phyloP scores from a whole-genome alignment of 805 yeast species.

The Wickerhamomyces subpelliculosus region DNA sequence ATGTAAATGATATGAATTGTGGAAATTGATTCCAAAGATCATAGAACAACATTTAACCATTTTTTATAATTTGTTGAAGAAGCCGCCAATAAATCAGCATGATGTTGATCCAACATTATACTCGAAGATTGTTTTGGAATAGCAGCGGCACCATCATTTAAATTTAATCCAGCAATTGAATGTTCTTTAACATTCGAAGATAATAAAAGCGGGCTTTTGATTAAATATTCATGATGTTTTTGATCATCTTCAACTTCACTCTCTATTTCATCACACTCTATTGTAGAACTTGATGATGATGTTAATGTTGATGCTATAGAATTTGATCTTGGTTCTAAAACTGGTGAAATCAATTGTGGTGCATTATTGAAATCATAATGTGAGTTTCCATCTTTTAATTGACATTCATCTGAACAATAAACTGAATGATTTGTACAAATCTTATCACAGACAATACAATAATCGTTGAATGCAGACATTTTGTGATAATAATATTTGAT shows the following conservation, averaged over 20 bases:
- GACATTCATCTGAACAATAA: slow-evolving; percentile 42
- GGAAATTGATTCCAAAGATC: too few species aligned
- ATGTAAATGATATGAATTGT: background rate
- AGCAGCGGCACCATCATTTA: slow-evolving; percentile 17
- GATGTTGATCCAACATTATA: slow-evolving; percentile 11
- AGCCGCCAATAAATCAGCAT: slow-evolving; percentile 18
- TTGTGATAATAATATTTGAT: background rate
- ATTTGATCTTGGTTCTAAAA: slow-evolving; percentile 21
- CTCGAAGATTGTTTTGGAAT: slow-evolving; percentile 13
- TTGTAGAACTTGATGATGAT: slow-evolving; percentile 1
- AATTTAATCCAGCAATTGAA: slow-evolving; percentile 18
- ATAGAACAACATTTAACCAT: slow-evolving; percentile 21
- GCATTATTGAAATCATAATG: slow-evolving; percentile 19
- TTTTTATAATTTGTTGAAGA: slow-evolving; percentile 23
- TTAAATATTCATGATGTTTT: slow-evolving; percentile 18
- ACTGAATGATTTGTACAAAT: slow-evolving; percentile 35
- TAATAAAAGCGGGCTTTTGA: slow-evolving; percentile 21
- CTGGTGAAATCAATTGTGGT: slow-evolving; percentile 24
- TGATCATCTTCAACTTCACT: slow-evolving; percentile 13
- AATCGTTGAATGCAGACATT: slow-evolving; percentile 41
- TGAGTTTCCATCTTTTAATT: slow-evolving; percentile 22
- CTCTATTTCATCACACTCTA: slow-evolving; percentile 6
- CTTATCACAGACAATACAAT: slow-evolving; percentile 52
- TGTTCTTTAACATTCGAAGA: slow-evolving; percentile 18
- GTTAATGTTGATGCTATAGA: slow-evolving; percentile 13